These are phyloP conservation scores for Trichoderma koningii DNA, from an alignment of 2,329 filamentous ascomycete genomes.

Conservation along the genomic window DNA sequence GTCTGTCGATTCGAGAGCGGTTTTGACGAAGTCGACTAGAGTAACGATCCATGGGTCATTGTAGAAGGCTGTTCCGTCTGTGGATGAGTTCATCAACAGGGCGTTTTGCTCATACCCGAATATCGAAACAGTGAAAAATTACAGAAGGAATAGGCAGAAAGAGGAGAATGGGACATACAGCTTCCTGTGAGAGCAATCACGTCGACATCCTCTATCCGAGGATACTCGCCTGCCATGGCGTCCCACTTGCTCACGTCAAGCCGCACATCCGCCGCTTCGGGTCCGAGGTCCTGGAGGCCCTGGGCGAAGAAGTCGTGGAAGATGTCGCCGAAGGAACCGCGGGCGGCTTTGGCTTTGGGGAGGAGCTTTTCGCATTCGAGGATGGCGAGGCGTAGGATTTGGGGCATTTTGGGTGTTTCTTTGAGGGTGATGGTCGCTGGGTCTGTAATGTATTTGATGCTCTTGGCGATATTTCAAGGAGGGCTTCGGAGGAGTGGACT, in stretches of 20 bases:
- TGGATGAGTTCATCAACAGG: background rate
- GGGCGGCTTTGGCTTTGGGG: background rate
- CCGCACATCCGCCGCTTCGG: background rate
- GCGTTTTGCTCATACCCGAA: too few species aligned
- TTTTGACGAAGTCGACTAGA: conserved; percentile 41
- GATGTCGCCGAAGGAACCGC: conserved; percentile 1
- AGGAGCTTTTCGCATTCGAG: background rate
- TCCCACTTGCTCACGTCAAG: conserved; percentile 6
- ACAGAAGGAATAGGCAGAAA: too few species aligned
- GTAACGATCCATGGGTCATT: background rate
- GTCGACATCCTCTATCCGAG: background rate
- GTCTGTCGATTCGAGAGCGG: conserved; percentile 34
- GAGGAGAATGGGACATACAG: background rate
- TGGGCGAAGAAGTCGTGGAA: background rate
- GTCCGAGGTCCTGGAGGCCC: background rate
- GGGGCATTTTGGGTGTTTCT: background rate
- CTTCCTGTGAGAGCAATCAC: background rate
- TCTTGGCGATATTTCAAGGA: background rate
- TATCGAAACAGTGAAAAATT: too few species aligned
- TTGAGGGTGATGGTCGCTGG: too few species aligned
- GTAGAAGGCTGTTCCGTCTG: background rate
- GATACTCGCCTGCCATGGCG: background rate
- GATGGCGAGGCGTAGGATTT: background rate
- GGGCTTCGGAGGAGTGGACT: background rate
- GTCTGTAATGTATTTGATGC: background rate